These are phyloP conservation scores for Euptelea pleiosperma DNA, from an alignment of 164 flowering plant species.

Conservation along the genomic window DNA sequence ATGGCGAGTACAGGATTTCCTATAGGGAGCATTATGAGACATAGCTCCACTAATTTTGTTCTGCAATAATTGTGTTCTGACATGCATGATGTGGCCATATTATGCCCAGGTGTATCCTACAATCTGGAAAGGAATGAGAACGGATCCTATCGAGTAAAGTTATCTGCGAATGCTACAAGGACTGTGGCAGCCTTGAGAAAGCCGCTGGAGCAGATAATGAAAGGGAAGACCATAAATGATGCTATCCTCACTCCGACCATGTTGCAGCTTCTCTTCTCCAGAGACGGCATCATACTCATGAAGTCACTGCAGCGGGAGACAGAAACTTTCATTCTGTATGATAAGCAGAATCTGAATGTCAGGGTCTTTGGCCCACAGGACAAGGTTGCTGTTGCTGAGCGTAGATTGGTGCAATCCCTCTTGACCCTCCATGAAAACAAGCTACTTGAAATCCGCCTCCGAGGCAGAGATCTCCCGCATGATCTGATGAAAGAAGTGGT, in stretches of 20 bases:
- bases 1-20: too few species aligned
- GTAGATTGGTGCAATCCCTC: constrained; percentile 52
- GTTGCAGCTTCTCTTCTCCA: constrained; percentile 54
- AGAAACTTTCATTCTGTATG: constrained; percentile 61
- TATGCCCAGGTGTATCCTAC: constrained; percentile 54
- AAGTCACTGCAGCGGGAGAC: constrained; percentile 60
- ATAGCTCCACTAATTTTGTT: background rate
- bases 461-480: constrained; percentile 53
- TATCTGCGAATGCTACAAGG: constrained; percentile 77
- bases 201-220: constrained; percentile 77
- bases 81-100: background rate
- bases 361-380: constrained; percentile 61
- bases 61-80: too few species aligned
- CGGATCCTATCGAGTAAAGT: constrained; percentile 72
- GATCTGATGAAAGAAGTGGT: constrained; percentile 78
- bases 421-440: constrained; percentile 51
- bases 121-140: constrained; percentile 46
- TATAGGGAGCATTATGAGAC: too few species aligned
- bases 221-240: constrained; percentile 58
- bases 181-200: constrained; percentile 77
- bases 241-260: constrained; percentile 51
- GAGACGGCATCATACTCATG: constrained; percentile 59
- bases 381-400: constrained; percentile 42
- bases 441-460: constrained; percentile 66
- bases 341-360: constrained; percentile 43